phyloP scores from a whole-genome alignment of 2,329 filamentous ascomycete genomes.

The Pezicula neosporulosa region DNA sequence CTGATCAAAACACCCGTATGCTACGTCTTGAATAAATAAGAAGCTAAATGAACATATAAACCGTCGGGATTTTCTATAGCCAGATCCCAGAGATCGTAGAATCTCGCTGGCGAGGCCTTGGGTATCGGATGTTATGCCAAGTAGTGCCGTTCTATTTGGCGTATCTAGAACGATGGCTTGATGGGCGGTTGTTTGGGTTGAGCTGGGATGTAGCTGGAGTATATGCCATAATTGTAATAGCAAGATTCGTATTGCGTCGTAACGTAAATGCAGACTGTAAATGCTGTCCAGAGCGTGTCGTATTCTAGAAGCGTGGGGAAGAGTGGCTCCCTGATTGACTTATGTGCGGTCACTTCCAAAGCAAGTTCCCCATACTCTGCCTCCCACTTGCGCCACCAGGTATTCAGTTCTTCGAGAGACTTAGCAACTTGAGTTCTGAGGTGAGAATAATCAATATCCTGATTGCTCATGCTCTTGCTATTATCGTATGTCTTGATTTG shows the following conservation, averaged over 20 bases:
- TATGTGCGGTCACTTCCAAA: constrained; percentile 1
- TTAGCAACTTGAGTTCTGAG: constrained; percentile 4
- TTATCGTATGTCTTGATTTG: not conserved
- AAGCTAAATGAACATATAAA: constrained; percentile 8
- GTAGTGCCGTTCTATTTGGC: constrained; percentile 3
- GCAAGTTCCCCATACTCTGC: not conserved
- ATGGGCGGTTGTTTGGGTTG: not conserved
- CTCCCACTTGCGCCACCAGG: constrained; percentile 9
- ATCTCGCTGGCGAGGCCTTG: constrained; percentile 5
- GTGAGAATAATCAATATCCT: not conserved
- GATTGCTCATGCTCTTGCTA: not conserved
- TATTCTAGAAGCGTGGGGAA: constrained; percentile 8
- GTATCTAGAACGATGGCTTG: not conserved
- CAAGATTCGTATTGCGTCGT: constrained; percentile 8
- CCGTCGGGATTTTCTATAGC: constrained; percentile 3
- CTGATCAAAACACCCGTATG: constrained; percentile 8
- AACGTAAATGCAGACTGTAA: constrained; percentile 2
- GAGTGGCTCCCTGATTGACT: not conserved
- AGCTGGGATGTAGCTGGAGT: not conserved
- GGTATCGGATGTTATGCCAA: constrained; percentile 7
- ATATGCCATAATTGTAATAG: constrained; percentile 9
- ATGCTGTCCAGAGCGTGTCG: constrained; percentile 6
- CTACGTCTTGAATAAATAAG: constrained; percentile 9
- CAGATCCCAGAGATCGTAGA: constrained; percentile 6
- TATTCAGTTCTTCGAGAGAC: constrained; percentile 7